Percentiles rank a stretch among this genome's conserved stretches.
Evolutionary conservation across 345 rosid species (phyloP).

Genomic region (Lepidium sativum): DNA sequence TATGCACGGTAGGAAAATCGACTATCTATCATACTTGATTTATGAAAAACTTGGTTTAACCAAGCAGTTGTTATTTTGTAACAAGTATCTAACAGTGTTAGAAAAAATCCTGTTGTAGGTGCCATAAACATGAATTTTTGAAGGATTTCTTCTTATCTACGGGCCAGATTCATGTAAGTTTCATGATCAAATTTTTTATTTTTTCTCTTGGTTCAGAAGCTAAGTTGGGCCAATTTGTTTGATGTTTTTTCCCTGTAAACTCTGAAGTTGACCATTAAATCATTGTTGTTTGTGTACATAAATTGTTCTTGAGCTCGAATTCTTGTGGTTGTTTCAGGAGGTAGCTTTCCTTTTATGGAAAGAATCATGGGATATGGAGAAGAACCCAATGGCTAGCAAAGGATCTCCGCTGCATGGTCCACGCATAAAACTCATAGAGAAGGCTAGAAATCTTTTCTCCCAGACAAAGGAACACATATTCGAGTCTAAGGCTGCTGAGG

Average conservation of each 20-base stretch:
- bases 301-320: neutral
- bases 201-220: conserved; percentile 1
- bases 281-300: neutral
- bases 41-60: neutral
- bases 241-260: neutral
- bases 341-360: conserved; percentile 95
- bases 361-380: conserved; percentile 89
- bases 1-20: conserved; percentile 54
- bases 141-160: conserved; percentile 89
- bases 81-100: neutral
- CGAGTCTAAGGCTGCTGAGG: conserved; percentile 97
- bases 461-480: conserved; percentile 88
- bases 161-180: conserved; percentile 85
- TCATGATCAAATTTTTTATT: conserved; percentile 6
- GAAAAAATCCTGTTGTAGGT: conserved; percentile 58
- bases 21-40: neutral
- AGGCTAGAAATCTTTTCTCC: conserved; percentile 60
- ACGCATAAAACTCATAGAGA: conserved; percentile 86
- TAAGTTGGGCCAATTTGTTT: neutral
- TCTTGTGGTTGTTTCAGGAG: conserved; percentile 39
- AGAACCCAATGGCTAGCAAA: conserved; percentile 94
- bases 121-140: conserved; percentile 76
- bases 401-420: conserved; percentile 96
- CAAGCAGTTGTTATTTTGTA: neutral
- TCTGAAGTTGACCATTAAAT: neutral